Evolutionary conservation across 2,329 filamentous ascomycete genomes (phyloP), one percentile per base, ranked within the genome.

Genomic region (Amesomyces nigricolor): DNA sequence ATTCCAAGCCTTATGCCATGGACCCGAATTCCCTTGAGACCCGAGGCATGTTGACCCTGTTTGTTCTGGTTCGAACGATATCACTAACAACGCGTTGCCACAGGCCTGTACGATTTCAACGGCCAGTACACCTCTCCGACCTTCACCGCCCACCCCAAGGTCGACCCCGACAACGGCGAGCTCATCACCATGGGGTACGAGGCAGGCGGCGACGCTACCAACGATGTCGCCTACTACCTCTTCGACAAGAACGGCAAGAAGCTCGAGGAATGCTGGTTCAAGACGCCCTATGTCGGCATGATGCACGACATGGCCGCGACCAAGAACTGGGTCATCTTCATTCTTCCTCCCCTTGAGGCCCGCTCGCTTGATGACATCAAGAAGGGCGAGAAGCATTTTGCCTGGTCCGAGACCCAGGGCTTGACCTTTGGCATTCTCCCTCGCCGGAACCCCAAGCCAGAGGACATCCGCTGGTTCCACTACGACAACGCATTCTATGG

Each of bases 241-340:
- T 54, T 75, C 19, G 56, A 61, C 14, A 47, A 63, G 0, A 57
- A 62, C 30, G 71, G 72, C 11, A 63, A 62, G 14, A 62, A 69
- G 5, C 63, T 56, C 0, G 64, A 74, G 39, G 53, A 54, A 26
- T 54, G 60, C 19, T 67, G 63, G 59, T 51, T 65, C 16, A 61
- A 68, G 7, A 58, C 67, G 0, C 73, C 72, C 1, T 66, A 70
- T 3, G 63, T 64, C 1, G 72, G 63, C 0, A 71, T 74, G 67
- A 74, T 75, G 29, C 73, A 75, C 61, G 73, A 76, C 47, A 72
- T 70, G 51, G 71, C 67, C 0, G 64, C 73, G 2, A 75, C 72
- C 0, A 64, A 72, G 3, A 74, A 75, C 46, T 74, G 71, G 67
- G 66, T 73, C 49, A 45, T 72, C 2, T 68, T 69, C 16, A 68